Evolutionary conservation across 2,329 filamentous ascomycete species (phyloP).

Genomic region (Fusarium stilboides): DNA sequence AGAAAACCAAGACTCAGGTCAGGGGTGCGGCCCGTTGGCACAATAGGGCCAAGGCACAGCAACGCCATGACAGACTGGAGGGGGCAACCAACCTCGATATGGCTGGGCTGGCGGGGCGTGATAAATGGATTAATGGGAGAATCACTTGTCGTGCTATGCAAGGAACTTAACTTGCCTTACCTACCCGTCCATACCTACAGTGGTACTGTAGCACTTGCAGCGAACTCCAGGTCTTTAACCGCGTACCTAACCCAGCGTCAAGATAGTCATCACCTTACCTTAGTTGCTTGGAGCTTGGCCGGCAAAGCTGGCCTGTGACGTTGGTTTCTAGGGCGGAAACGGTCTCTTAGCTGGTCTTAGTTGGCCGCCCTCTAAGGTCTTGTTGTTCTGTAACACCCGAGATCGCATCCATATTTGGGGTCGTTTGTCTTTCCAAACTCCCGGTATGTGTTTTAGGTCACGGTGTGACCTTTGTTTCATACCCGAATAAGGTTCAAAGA

Average conservation of each 20-base stretch:
- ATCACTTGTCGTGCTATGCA: slow-evolving; percentile 30
- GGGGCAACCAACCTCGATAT: slow-evolving; percentile 32
- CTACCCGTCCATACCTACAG: slow-evolving; percentile 36
- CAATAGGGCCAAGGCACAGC: slow-evolving; percentile 22
- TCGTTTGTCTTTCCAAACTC: slow-evolving; percentile 41
- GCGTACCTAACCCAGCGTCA: slow-evolving; percentile 8
- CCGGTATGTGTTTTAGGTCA: slow-evolving; percentile 38
- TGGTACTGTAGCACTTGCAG: slow-evolving; percentile 17
- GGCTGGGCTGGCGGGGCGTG: slow-evolving; percentile 25
- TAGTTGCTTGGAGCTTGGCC: slow-evolving; percentile 17
- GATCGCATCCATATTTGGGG: slow-evolving; percentile 25
- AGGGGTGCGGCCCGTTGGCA: slow-evolving; percentile 11
- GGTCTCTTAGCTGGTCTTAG: slow-evolving; percentile 9
- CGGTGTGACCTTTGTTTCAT: slow-evolving; percentile 22
- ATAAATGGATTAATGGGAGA: slow-evolving; percentile 13
- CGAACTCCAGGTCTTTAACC: slow-evolving; percentile 5
- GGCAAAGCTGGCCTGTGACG: slow-evolving; percentile 31
- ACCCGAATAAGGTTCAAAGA: neutral
- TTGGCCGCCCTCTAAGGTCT: slow-evolving; percentile 15
- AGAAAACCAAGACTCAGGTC: slow-evolving; percentile 5
- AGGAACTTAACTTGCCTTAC: slow-evolving; percentile 38
- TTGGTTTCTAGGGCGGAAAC: slow-evolving; percentile 34
- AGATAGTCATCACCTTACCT: slow-evolving; percentile 17
- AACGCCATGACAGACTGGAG: slow-evolving; percentile 27
- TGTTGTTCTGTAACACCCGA: slow-evolving; percentile 32